Conservation (phyloP, 306 rosid species). For the Trifolium fragiferum region DNA sequence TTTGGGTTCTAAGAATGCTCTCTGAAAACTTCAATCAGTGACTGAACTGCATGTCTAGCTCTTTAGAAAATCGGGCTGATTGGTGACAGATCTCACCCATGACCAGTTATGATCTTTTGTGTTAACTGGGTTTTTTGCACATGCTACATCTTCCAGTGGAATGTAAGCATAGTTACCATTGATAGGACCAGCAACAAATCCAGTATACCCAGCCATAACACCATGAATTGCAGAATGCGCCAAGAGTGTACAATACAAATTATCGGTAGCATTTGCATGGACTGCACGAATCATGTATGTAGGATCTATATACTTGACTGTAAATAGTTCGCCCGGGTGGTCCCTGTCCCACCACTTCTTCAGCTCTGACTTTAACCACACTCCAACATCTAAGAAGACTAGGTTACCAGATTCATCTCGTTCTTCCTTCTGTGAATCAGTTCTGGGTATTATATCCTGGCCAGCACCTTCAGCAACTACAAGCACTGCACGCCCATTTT, state of each 20-base stretch:
- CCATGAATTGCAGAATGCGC: constrained; percentile 92
- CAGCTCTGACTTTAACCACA: constrained; percentile 84
- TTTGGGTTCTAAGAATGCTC: constrained; percentile 2
- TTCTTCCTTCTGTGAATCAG: constrained; percentile 64
- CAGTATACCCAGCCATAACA: constrained; percentile 87
- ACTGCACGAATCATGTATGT: constrained; percentile 92
- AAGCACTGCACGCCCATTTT: constrained; percentile 74
- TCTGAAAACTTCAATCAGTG: constrained; percentile 8
- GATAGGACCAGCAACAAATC: constrained; percentile 79
- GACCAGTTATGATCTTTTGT: constrained; percentile 79
- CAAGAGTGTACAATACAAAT: constrained; percentile 71
- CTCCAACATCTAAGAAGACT: constrained; percentile 76
- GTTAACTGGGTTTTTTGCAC: constrained; percentile 64
- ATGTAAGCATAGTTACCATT: constrained; percentile 78
- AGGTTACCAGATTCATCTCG: constrained; percentile 82
- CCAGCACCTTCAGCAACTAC: constrained; percentile 97
- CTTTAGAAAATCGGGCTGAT: constrained; percentile 76
- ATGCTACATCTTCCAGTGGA: constrained; percentile 78
- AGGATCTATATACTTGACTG: constrained; percentile 82
- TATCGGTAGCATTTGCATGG: constrained; percentile 83
- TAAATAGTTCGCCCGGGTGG: constrained; percentile 70
- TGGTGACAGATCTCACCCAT: constrained; percentile 91
- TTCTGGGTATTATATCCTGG: constrained; percentile 69
- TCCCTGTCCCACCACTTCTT: constrained; percentile 73
- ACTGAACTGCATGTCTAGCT: constrained; percentile 12